Base-by-base conservation (phyloP, 768 basidiomycete species). In the Suillus decipiens region DNA sequence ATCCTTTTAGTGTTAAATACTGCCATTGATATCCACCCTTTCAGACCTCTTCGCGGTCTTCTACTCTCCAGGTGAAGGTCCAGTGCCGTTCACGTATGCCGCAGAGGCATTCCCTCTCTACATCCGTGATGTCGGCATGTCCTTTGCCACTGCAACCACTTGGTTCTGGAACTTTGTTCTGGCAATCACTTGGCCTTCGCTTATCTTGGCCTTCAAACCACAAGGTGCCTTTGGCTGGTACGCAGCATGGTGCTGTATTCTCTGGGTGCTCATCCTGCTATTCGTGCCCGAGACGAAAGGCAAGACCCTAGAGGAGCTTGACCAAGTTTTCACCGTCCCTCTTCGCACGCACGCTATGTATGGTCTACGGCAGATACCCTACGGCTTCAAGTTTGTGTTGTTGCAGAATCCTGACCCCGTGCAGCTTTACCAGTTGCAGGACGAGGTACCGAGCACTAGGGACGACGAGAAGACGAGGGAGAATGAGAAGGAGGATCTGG, bases 61-160 rank as follows among this genome's bases (percentile, higher is more conserved):
- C 73, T 93, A 93, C 73, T 90, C 89, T 0, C 90, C 90, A 1
- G 92, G 92, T 64, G 92, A 93, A 78, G 94, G 94, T 0, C 94
- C 94, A 5, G 93, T 95, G 11, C 94, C 94, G 0, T 95, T 89
- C 74, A 89, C 91, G 0, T 96, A 95, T 72, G 93, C 92, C 5
- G 94, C 94, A 3, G 95, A 96, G 75, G 93, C 90, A 15, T 96
- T 92, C 84, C 95, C 93, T 8, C 80, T 96, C 45, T 88, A 89
- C 42, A 76, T 74, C 34, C 73, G 74, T 69, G 73, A 76, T 37
- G 64, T 75, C 1, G 91, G 90, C 47, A 92, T 92, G 89, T 83
- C 83, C 47, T 86, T 84, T 69, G 87, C 89, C 10, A 89, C 88
- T 0, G 82, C 86, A 11, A 78, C 82, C 34, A 78, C 81, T 3